Conservation (phyloP, 345 rosid genomes). For the Arabidopsis thaliana region DNA sequence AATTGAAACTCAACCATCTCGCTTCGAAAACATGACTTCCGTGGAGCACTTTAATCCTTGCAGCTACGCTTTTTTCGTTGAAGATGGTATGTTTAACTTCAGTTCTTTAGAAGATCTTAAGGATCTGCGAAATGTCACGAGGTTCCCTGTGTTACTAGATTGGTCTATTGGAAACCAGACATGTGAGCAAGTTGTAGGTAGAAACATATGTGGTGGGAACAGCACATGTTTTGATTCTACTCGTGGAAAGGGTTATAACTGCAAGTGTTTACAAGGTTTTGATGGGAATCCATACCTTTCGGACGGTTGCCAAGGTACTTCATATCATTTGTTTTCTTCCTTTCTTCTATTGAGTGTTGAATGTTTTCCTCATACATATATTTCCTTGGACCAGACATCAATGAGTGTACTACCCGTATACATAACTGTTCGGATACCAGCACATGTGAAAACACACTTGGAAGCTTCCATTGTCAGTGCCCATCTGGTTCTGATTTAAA, state of each 20-base stretch:
- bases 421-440: not conserved
- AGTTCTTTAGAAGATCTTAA: too few species aligned
- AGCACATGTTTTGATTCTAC: not conserved
- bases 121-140: not conserved
- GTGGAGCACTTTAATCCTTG: not conserved
- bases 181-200: not conserved
- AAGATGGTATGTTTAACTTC: conserved; percentile 11
- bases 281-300: conserved; percentile 24
- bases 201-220: not conserved
- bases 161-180: conserved; percentile 21
- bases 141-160: conserved; percentile 25
- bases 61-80: conserved; percentile 44
- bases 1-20: not conserved
- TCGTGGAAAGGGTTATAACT: not conserved
- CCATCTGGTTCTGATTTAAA: not conserved
- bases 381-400: conserved; percentile 2
- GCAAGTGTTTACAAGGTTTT: not conserved
- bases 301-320: conserved; percentile 24
- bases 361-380: not conserved
- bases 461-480: conserved; percentile 46
- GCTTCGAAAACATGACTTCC: not conserved
- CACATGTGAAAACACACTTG: not conserved
- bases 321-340: not conserved
- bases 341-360: not conserved
- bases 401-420: not conserved